phyloP scores from a whole-genome alignment of 306 rosid genomes.

The Canavalia gladiata region DNA sequence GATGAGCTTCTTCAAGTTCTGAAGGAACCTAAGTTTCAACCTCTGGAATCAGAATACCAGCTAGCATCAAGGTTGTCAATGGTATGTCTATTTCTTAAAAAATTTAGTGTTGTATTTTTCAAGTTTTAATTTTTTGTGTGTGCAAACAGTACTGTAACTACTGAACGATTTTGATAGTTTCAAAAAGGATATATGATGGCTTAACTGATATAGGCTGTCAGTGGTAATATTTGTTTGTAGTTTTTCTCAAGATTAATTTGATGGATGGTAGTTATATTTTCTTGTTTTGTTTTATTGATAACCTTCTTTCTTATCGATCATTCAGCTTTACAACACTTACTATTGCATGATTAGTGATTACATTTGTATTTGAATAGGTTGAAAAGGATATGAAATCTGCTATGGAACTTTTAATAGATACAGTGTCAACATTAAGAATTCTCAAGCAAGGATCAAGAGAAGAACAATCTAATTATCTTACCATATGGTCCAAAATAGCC shows the following conservation, averaged over 20 bases:
- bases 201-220: not conserved
- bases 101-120: slow-evolving; percentile 18
- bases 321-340: slow-evolving; percentile 48
- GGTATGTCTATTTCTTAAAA: slow-evolving; percentile 64
- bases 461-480: slow-evolving; percentile 74
- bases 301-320: slow-evolving; percentile 18
- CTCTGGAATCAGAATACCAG: slow-evolving; percentile 75
- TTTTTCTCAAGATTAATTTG: slow-evolving; percentile 32
- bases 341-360: slow-evolving; percentile 46
- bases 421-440: slow-evolving; percentile 64
- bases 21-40: slow-evolving; percentile 71
- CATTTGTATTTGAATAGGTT: slow-evolving; percentile 65
- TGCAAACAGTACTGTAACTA: slow-evolving; percentile 20
- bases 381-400: slow-evolving; percentile 74
- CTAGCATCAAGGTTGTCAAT: slow-evolving; percentile 63
- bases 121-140: slow-evolving; percentile 39
- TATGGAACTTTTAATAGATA: slow-evolving; percentile 75
- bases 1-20: slow-evolving; percentile 66
- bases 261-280: slow-evolving; percentile 34
- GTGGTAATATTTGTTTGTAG: not conserved
- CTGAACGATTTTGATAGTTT: slow-evolving; percentile 35
- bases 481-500: slow-evolving; percentile 72
- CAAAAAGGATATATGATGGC: slow-evolving; percentile 14
- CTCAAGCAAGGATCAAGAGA: slow-evolving; percentile 72
- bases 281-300: slow-evolving; percentile 17